phyloP scores from a whole-genome alignment of 352 stramenopile species.

The Phytophthora melonis region DNA sequence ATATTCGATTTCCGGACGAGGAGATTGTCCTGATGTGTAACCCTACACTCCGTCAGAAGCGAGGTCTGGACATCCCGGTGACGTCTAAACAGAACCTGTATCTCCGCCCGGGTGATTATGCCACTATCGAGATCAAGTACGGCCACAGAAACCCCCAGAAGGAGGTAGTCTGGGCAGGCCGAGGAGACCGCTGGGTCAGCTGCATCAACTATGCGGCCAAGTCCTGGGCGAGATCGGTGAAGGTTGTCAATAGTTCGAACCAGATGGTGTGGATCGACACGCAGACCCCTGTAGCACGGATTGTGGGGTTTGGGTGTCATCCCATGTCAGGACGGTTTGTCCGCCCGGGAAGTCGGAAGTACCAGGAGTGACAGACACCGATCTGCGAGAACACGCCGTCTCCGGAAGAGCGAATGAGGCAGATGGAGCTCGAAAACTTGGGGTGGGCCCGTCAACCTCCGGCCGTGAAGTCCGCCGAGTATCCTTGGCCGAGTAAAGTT shows the following conservation, averaged over 20 bases:
- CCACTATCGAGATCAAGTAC: background rate
- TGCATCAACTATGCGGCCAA: no score
- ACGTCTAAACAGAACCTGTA: background rate
- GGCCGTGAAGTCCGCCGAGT: background rate
- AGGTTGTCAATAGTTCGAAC: no score
- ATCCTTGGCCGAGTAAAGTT: background rate
- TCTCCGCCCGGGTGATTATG: background rate
- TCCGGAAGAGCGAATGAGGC: background rate
- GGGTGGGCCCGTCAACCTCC: background rate
- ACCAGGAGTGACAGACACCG: constrained; percentile 11
- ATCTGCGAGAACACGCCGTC: constrained; percentile 13
- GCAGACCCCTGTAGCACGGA: background rate
- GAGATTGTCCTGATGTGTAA: background rate
- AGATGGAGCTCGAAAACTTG: background rate
- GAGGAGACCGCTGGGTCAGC: no score
- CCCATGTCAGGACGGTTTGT: background rate
- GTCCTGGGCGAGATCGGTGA: no score
- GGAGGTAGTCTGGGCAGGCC: no score
- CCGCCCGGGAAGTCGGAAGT: background rate
- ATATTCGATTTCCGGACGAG: background rate
- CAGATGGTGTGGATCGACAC: no score
- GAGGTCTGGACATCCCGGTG: background rate
- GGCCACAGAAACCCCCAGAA: background rate
- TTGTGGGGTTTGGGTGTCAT: no score
- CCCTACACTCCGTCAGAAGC: background rate